Evolutionary conservation across 768 basidiomycete genomes (phyloP).

Genomic region (Cyclocybe aegerita): DNA sequence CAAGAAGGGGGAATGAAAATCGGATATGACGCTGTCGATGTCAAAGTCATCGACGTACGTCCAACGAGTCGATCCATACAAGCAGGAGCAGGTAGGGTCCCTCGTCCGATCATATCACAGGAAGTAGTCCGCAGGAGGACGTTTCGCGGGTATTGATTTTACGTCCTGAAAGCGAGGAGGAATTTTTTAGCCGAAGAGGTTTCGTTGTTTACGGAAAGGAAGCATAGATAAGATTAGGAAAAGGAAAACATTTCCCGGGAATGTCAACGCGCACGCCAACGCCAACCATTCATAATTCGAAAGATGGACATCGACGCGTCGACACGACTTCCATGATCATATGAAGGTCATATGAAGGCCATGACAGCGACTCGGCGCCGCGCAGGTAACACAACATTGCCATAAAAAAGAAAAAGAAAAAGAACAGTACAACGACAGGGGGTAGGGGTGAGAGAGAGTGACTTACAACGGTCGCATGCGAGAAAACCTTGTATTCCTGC

Average conservation of each 20-base stretch:
- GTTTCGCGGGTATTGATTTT: conserved; percentile 77
- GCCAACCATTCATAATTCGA: too few species aligned
- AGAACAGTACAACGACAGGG: background rate
- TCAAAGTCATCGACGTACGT: too few species aligned
- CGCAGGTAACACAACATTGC: too few species aligned
- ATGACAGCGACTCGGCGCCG: too few species aligned
- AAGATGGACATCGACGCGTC: too few species aligned
- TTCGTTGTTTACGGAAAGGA: background rate
- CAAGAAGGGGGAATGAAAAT: too few species aligned
- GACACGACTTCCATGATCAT: too few species aligned
- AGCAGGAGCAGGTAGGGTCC: too few species aligned
- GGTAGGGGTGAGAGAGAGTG: conserved; percentile 6
- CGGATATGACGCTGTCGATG: too few species aligned
- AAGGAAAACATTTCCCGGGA: background rate
- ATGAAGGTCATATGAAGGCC: too few species aligned
- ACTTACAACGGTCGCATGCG: conserved; percentile 83
- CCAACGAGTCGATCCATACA: too few species aligned
- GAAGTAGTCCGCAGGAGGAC: conserved; percentile 88
- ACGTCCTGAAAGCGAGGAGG: conserved; percentile 55
- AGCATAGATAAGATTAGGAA: background rate
- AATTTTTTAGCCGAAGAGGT: background rate
- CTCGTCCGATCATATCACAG: conserved; percentile 37
- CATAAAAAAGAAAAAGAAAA: conserved; percentile 6
- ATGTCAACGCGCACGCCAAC: background rate
- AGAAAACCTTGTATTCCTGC: conserved; percentile 96